Evolutionary conservation across 1,284 basidiomycete species (phyloP), one percentile per base, ranked within the genome.

Genomic region (Cutaneotrichosporon spelunceum): DNA sequence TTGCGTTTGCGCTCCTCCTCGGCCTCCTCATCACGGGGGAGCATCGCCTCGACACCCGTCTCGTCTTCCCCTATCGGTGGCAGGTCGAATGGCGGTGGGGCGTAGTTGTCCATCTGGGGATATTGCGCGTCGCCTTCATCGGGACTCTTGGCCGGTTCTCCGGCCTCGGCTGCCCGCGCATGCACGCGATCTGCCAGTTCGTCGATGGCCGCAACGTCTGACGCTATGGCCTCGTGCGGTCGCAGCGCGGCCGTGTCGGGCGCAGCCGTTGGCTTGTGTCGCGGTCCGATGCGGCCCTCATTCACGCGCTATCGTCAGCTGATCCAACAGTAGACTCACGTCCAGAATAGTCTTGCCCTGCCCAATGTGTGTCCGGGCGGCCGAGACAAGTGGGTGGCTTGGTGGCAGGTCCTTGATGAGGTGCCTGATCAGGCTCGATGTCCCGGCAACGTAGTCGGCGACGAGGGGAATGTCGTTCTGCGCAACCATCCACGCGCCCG

Each of bases 401-500:
- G 34, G 34, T 14, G 52, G 52, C 3, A 53, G 52, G 24, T 39
- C 52, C 34, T 53, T 53, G 21, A 26, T 39, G 5, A 53, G 34
- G 24, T 53, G 52, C 33, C 34, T 4, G 34, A 53, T 42, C 21
- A 53, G 33, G 34, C 33, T 42, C 23, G 52, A 36, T 14, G 52
- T 53, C 23, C 52, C 52, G 1, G 34, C 52, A 13, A 53, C 34
- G 16, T 53, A 53, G 21, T 53, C 52, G 13, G 52, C 52, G 23
- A 53, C 52, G 33, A 53, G 52, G 33, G 52, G 34, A 21, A 53
- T 33, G 52, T 53, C 52, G 34, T 53, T 53, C 21, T 23, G n/a
- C 13, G 52, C 52, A 2, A 53, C 52, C 52, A 53, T 53, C 52
- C 52, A 53, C 21, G 52, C 52, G 34, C 52, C 52, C 10, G 52